Evolutionary conservation across 2,329 filamentous ascomycete species (phyloP), one percentile per base, ranked within the genome.

Genomic region (Neocatenulostroma microsporum): DNA sequence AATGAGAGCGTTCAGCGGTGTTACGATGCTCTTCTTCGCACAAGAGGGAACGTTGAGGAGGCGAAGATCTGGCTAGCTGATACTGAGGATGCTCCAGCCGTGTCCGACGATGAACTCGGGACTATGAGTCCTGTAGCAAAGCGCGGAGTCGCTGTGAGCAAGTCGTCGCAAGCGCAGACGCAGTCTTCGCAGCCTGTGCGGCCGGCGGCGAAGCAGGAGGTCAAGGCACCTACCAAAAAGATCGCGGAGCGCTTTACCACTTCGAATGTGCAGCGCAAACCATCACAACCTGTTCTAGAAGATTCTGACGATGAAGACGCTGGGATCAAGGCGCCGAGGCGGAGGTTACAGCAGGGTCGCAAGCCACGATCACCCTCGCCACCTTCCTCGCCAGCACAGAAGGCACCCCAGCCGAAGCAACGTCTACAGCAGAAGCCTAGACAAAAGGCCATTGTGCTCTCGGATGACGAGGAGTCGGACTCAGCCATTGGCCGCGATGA

Each of bases 41-140:
- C 66, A 35, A 67, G 64, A 14, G 72, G 73, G 1, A 69, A 75
- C 41, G 70, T 68, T 39, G 67, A 76, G 15, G 69, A 74, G 49
- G 73, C 80, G 2, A 59, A 73, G 40, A 61, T 64, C 3, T 58
- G 63, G 34, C 49, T 78, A 25, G 61, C 61, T 2, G 54, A 55
- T n/a, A 46, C 56, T 11, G 58, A 65, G 15, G 63, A 67, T 24
- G 40, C 35, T 21, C 31, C 41, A 5, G 32, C 17, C 15, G 49
- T 39, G 3, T 42, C 48, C 17, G 29, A 26, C 2, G 55, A 58
- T 40, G 48, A 54, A 24, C 42, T 57, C 2, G 37, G 46, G 7
- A 35, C 45, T 20, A 37, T 39, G 15, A 55, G 41, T 34, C 51
- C 53, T 5, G 37, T 48, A 2, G 39, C 40, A 14, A 46, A 40